Conservation (phyloP, 2,329 filamentous ascomycete genomes). For the Tolypocladium cylindrosporum region DNA sequence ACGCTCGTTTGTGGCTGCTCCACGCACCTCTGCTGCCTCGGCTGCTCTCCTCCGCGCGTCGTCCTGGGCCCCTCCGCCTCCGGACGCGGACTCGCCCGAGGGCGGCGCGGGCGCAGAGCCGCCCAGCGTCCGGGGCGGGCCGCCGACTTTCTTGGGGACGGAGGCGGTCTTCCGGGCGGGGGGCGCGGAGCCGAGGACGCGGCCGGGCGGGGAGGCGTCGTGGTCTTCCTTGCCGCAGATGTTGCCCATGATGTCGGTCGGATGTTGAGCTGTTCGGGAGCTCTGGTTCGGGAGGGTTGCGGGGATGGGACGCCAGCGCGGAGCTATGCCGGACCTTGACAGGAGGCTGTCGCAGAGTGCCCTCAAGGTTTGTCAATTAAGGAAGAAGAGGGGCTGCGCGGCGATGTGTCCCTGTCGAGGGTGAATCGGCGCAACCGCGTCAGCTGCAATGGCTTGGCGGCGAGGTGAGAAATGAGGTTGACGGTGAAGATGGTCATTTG, state of each 20-base stretch:
- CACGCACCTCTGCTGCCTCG: slow-evolving; percentile 70
- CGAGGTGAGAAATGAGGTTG: neutral
- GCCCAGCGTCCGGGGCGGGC: slow-evolving; percentile 55
- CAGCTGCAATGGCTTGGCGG: neutral
- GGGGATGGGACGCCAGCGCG: neutral
- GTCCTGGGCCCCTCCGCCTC: slow-evolving; percentile 20
- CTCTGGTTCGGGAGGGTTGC: neutral
- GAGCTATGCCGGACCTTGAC: neutral
- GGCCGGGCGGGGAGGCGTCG: slow-evolving; percentile 59
- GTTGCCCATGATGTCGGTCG: slow-evolving; percentile 60
- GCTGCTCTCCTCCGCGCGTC: slow-evolving; percentile 68
- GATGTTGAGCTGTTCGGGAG: neutral
- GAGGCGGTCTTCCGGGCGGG: slow-evolving; percentile 37
- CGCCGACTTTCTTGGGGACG: slow-evolving; percentile 43
- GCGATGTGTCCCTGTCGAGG: neutral
- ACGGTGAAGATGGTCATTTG: neutral
- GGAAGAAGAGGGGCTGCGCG: neutral
- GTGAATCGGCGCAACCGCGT: neutral
- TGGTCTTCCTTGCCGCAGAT: slow-evolving; percentile 70
- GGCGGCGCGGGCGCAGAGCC: slow-evolving; percentile 19
- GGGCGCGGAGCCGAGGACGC: slow-evolving; percentile 51
- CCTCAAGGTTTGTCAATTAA: neutral
- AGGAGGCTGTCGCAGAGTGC: neutral
- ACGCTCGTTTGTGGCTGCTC: neutral
- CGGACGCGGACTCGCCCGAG: slow-evolving; percentile 10